Percentiles rank a stretch among this genome's conserved stretches.
These are phyloP conservation scores for Backusella circina DNA, from an alignment of 192 early-diverging fungal species.

Conservation along the genomic window DNA sequence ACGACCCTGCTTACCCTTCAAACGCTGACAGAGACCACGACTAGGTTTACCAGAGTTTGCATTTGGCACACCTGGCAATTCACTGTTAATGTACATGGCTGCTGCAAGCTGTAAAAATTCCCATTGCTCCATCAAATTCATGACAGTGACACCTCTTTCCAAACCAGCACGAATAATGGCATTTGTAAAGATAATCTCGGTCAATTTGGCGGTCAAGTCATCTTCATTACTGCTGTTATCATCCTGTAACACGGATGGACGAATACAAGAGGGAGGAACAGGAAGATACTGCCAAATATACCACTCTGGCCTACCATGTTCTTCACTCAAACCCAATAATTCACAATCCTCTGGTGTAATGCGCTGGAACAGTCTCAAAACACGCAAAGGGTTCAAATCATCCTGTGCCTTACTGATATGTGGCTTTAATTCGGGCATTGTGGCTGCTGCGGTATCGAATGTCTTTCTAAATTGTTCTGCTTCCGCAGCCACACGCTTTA, in stretches of 20 bases:
- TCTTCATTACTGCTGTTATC: conserved; percentile 92
- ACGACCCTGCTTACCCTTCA: conserved; percentile 99
- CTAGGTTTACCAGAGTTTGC: conserved; percentile 58
- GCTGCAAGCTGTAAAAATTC: conserved; percentile 90
- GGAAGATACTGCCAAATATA: conserved; percentile 94
- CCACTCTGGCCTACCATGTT: conserved; percentile 81
- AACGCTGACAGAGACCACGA: conserved; percentile 89
- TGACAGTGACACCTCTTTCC: conserved; percentile 59
- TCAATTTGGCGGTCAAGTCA: conserved; percentile 92
- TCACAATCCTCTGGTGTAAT: conserved; percentile 95
- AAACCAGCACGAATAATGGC: conserved; percentile 65
- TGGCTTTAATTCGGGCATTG: conserved; percentile 70
- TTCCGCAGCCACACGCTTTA: conserved; percentile 76
- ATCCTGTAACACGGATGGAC: conserved; percentile 93
- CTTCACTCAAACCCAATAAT: conserved; percentile 86
- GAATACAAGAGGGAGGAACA: conserved; percentile 94
- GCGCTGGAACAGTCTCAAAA: conserved; percentile 79
- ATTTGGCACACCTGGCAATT: conserved; percentile 85
- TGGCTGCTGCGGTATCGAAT: conserved; percentile 68
- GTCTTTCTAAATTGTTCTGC: conserved; percentile 68
- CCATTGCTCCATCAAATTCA: conserved; percentile 89
- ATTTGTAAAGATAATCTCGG: conserved; percentile 93
- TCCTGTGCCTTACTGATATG: conserved; percentile 86
- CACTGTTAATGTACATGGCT: conserved; percentile 97
- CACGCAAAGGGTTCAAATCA: conserved; percentile 89